Percentiles rank a stretch among this genome's conserved stretches.
Evolutionary conservation across 176 grass and related monocot genomes (phyloP).

Genomic region (Coix lacrymajobi): DNA sequence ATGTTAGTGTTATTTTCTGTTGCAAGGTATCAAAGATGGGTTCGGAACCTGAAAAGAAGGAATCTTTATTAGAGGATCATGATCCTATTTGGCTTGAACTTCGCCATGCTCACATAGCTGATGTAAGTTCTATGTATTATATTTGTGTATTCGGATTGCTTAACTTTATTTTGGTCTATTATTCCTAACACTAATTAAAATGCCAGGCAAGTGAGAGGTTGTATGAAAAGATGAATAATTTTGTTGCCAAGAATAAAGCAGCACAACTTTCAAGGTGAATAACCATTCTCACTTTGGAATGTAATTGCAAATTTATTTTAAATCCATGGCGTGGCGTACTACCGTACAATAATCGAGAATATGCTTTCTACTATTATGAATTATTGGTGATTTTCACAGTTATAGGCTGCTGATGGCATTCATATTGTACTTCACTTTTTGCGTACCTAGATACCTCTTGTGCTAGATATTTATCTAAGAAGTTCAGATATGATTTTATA

Average conservation of each 20-base stretch:
- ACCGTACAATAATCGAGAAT: not conserved
- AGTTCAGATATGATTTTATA: not conserved
- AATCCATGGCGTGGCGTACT: not conserved
- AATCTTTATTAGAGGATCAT: constrained; percentile 83
- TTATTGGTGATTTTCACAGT: not conserved
- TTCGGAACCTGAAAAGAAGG: constrained; percentile 70
- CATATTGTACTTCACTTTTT: constrained; percentile 22
- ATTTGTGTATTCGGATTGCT: not conserved
- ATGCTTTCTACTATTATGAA: not conserved
- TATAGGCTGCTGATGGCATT: not conserved
- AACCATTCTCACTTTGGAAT: constrained; percentile 9
- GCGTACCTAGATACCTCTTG: not conserved
- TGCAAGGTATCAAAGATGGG: constrained; percentile 62
- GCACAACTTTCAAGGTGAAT: constrained; percentile 81
- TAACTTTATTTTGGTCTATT: constrained; percentile 12
- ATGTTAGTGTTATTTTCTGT: constrained; percentile 29
- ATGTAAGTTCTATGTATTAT: constrained; percentile 58
- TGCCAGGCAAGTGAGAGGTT: constrained; percentile 89
- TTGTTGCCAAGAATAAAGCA: constrained; percentile 91
- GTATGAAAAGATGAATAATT: constrained; percentile 84
- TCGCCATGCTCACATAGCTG: constrained; percentile 92
- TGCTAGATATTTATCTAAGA: not conserved
- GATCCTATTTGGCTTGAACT: constrained; percentile 95
- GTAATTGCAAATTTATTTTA: constrained; percentile 6
- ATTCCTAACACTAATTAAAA: constrained; percentile 30